Base-by-base conservation (phyloP, 2,329 filamentous ascomycete species). In the Talaromyces sp. region DNA sequence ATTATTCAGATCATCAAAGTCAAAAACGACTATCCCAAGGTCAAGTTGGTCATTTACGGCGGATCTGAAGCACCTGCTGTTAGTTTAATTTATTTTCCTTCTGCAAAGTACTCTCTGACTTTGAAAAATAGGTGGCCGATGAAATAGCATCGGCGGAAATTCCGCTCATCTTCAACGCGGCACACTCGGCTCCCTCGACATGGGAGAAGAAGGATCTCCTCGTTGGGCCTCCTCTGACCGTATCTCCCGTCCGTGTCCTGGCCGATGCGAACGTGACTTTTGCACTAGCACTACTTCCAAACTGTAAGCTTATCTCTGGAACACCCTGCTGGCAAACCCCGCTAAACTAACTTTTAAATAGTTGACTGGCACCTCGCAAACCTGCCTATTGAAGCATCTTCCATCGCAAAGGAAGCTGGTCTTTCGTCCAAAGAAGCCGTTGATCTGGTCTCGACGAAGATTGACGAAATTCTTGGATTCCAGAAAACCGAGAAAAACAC, bases 151-250 rank as follows among this genome's bases (percentile, higher is more conserved):
- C 68, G 28, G 72, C 76, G n/a, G 67, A 69, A 16, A 75, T 81
- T 30, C 74, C 79, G 2, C 68, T 80, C n/a, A 79, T 82, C 28
- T 69, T 81, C 2, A 76, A 76, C n/a, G 72, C 69, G 14, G 73
- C 72, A 47, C 75, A 76, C 3, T 69, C 71, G 1, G 75, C 66
- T 0, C 65, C 68, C 12, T 68, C 72, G 44, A 61, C 47, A 14
- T 81, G 75, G 68, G 73, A 78, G 6, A 75, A 72, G 47, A 71
- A 71, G 10, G 71, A 77, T 51, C 69, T 72, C 3, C 69, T 81
- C 0, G 68, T 75, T 0, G 79, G 79, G 0, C 79, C 79, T 4
- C 80, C 80, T 3, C 71, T 82, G 4, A 76, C 70, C 4, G 70
- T 67, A 33, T 78, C 73, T 47, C 69, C 77, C 1, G 76, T 77